Base-by-base conservation (phyloP, 2,329 filamentous ascomycete genomes). In the Penicillium sp. region DNA sequence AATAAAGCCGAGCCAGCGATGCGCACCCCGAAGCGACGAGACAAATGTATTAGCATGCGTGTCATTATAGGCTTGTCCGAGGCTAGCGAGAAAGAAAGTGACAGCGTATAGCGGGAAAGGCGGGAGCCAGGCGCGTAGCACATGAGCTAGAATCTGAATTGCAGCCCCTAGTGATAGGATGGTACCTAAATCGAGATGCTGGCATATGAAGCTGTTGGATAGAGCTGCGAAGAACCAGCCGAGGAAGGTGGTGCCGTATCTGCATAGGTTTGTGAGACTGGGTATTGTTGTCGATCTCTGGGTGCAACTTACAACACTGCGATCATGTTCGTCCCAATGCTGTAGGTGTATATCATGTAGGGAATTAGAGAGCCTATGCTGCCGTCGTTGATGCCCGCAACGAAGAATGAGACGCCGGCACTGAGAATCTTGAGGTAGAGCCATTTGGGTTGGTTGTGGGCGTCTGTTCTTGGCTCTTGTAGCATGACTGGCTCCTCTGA, bases 301-400 rank as follows among this genome's bases (percentile, higher is more conserved):
- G 24, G 7, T 3, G 11, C 23, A 6, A 52, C 69, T 48, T 64
- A 80, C 70, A 82, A 64, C 18, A 76, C 66, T 0, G 77, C 72
- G 4, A 78, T 70, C 23, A 75, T 68, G 18, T 74, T 75, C 0
- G 78, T 81, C 10, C 66, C 74, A 37, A 82, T 74, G 4, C 68
- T 51, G 56, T 84, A 83, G 3, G 75, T 74, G 4, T 74, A 70
- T 3, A 85, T 72, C 8, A 85, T 73, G 56, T 85, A 82, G 0
- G 82, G 82, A 1, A 85, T 76, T 11, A 86, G 53, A 1, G 82
- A 74, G 2, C 82, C 82, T 0, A 85, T 68, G 49, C 77, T 82
- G 26, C 82, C 82, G 59, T 85, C 82, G 46, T 84, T 85, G 39
- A 79, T 71, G 0, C 82, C 82, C 0, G 82, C 80, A 24, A 81